Percentiles rank a stretch among this genome's conserved stretches.
phyloP scores from a whole-genome alignment of 2,329 filamentous ascomycete genomes.

The Elsinoe batatas region DNA sequence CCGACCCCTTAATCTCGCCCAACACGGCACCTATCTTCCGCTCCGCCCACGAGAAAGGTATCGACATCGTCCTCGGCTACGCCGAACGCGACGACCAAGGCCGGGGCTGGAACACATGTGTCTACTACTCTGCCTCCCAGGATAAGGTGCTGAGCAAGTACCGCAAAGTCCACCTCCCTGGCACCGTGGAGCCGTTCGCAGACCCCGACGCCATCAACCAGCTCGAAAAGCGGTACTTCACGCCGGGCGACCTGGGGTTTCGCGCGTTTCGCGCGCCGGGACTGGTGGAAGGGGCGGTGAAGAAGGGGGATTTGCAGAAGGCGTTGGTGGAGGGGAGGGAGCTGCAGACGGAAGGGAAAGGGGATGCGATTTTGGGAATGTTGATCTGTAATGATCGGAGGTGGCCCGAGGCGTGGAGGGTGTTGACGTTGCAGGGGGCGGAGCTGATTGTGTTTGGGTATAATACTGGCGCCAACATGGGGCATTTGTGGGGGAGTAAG shows the following conservation, averaged over 20 bases:
- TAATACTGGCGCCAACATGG: conserved; percentile 41
- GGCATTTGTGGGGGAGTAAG: conserved; percentile 36
- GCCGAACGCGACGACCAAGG: conserved; percentile 40
- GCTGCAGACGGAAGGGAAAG: conserved; percentile 23
- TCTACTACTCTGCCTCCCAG: conserved; percentile 41
- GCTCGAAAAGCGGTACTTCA: conserved; percentile 48
- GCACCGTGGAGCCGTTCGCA: conserved; percentile 42
- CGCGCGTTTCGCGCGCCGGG: conserved; percentile 43
- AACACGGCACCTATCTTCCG: conserved; percentile 42
- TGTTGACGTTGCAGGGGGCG: conserved; percentile 42
- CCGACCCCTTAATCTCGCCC: conserved; percentile 34
- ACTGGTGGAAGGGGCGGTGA: conserved; percentile 31
- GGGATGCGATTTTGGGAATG: conserved; percentile 46
- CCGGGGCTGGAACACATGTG: conserved; percentile 40
- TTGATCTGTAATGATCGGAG: conserved; percentile 48
- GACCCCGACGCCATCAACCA: conserved; percentile 43
- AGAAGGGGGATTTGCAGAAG: conserved; percentile 25
- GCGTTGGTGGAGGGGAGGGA: not conserved
- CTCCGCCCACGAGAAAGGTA: conserved; percentile 35
- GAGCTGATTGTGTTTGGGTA: conserved; percentile 43
- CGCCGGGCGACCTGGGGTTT: conserved; percentile 44
- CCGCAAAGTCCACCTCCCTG: conserved; percentile 47
- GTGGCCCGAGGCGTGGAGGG: conserved; percentile 46
- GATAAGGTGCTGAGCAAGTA: conserved; percentile 42
- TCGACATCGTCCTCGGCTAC: conserved; percentile 46